Evolutionary conservation across 495 filamentous ascomycete genomes (phyloP).

Genomic region (Immersiella caudata): DNA sequence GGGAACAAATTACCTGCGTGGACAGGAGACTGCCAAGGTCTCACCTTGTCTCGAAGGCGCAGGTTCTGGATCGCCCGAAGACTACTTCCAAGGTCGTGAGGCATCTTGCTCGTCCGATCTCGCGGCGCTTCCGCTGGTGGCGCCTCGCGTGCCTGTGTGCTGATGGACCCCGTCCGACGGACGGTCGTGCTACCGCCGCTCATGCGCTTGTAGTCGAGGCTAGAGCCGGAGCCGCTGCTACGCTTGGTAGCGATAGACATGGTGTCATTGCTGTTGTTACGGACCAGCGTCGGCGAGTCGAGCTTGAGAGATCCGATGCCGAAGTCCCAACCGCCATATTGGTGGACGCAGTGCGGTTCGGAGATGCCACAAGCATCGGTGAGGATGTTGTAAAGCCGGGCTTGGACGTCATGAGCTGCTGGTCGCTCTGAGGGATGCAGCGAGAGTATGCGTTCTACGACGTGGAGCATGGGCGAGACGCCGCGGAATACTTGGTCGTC

Average conservation of each 20-base stretch:
- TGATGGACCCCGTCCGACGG: conserved; percentile 1
- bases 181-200: conserved; percentile 19
- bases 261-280: conserved; percentile 21
- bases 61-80: conserved; percentile 33
- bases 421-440: conserved; percentile 50
- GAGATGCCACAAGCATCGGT: conserved; percentile 46
- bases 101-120: conserved; percentile 6
- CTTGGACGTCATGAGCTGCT: conserved; percentile 48
- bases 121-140: conserved; percentile 9
- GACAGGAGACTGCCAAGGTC: conserved; percentile 46
- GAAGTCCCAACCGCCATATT: conserved; percentile 41
- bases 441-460: conserved; percentile 51
- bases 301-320: conserved; percentile 36
- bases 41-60: conserved; percentile 35
- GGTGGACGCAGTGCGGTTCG: conserved; percentile 51
- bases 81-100: conserved; percentile 17
- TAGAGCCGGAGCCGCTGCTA: conserved; percentile 20
- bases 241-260: conserved; percentile 31
- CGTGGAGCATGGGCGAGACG: conserved; percentile 48
- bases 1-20: conserved; percentile 43
- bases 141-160: neutral
- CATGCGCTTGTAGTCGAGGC: conserved; percentile 16
- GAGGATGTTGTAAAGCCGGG: conserved; percentile 48
- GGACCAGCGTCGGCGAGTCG: conserved; percentile 16
- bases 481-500: conserved; percentile 57